Base-by-base conservation (phyloP, 495 filamentous ascomycete genomes). In the Lepidopterella palustris region DNA sequence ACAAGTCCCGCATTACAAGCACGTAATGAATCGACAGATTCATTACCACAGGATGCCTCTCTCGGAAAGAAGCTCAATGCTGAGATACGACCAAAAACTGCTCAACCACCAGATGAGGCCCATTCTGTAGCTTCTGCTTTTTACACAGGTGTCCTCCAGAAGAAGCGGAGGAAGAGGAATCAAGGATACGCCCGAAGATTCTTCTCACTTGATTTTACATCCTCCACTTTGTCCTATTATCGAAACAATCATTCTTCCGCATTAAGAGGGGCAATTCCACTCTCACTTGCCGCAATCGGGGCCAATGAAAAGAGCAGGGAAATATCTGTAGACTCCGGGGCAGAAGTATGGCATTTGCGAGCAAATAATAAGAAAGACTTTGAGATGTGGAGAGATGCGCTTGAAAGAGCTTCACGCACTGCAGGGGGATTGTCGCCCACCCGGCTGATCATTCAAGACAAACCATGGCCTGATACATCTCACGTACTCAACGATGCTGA, bases 271-370 rank as follows among this genome's bases (percentile, higher is more conserved):
- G 89, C 95, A 23, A 95, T 97, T 57, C 93, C 93, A 4, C 80
- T 98, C 13, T 89, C 89, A 21, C 73, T 98, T 58, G 95, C 93
- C 18, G 93, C 89, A 2, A 87, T 97, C 27, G 87, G 89, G 1
- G 90, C 90, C 18, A 91, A 93, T 66, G 88, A 90, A 65, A 83
- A 85, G 66, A 81, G 87, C 45, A 82, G 90, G 51, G 91, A 97
- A 74, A 96, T 98, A 26, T 95, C 89, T 13, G 90, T 98, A 51
- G 93, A 98, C 67, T 97, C 95, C 0, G 93, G 93, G 0, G 91
- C 92, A 4, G 93, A 98, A 71, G 81, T 98, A 9, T 98, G 93
- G 93, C 93, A 97, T 76, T 78, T 98, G n/a, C 85, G 85, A 60
- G 90, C 92, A 23, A 80, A 78, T 25, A 92, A 87, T 62, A 80